Base-by-base conservation (phyloP, 1,284 basidiomycete genomes). In the Mrakiaceae sp. region DNA sequence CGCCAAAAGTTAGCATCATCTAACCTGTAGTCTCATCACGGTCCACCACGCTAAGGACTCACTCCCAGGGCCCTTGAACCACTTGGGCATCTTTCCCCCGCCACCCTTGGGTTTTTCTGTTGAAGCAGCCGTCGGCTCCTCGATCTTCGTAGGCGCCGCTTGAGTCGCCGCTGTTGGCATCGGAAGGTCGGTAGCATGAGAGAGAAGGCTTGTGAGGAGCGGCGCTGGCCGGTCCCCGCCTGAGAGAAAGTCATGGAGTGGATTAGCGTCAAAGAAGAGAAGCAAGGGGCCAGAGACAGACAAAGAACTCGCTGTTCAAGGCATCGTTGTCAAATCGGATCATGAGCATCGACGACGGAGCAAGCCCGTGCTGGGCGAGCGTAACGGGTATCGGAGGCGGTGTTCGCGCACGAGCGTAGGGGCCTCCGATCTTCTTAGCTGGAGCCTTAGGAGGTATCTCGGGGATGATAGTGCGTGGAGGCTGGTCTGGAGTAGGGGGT, bases 71-170 rank as follows among this genome's bases (percentile, higher is more conserved):
- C 48, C 27, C 51, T 49, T 66, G 55, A 66, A 63, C 57, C 65
- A 62, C 53, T 66, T 66, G 3, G 60, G 61, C 40, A 66, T 49
- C 65, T 62, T 62, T 11, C 60, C 61, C n/a, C 55, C 60, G 1
- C 42, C 51, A 7, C 43, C 52, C 52, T 53, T 51, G 39, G 44
- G 47, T 3, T 27, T 4, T 53, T 53, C 49, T 11, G 50, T 43
- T 7, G 49, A 11, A 7, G 40, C n/a, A 40, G 48, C n/a, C 14
- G 44, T 60, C 9, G 42, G 16, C 14, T 9, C 12, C 39, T 53
- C 40, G 27, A 9, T 44, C 44, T 44, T 14, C 9, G 39, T 40
- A 46, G 60, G 3, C 14, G 50, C 64, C 9, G 51, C n/a, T 40
- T 44, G 12, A 40, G 55, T 11, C 52, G 57, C 8, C 14, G 55